These are phyloP conservation scores for Wallacemonas sp. DNA, from an alignment of 208 protist genomes.

Conservation along the genomic window DNA sequence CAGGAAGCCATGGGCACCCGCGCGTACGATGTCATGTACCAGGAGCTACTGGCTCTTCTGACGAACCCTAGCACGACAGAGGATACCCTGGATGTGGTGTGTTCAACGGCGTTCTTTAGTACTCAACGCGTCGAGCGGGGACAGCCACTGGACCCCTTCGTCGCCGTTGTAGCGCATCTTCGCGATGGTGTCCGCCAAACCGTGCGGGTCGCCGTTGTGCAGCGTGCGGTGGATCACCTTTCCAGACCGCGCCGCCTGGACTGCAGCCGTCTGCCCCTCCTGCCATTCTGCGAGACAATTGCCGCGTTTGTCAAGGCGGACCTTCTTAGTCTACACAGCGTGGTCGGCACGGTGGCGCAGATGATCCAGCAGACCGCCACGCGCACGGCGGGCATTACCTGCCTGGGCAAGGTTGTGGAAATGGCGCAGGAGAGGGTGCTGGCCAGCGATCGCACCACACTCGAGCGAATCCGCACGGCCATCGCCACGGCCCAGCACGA, in stretches of 20 bases:
- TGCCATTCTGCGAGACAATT: slow-evolving; percentile 82
- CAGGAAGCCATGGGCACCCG: slow-evolving; percentile 50
- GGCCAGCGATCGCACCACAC: slow-evolving; percentile 51
- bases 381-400: slow-evolving; percentile 82
- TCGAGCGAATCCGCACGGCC: slow-evolving; percentile 50
- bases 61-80: slow-evolving; percentile 39
- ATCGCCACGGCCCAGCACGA: slow-evolving; percentile 69
- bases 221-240: slow-evolving; percentile 69
- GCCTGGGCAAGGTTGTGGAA: slow-evolving; percentile 85
- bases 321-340: slow-evolving; percentile 67
- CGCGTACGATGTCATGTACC: slow-evolving; percentile 53
- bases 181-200: slow-evolving; percentile 41
- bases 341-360: slow-evolving; percentile 54
- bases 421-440: slow-evolving; percentile 61
- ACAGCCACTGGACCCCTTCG: slow-evolving; percentile 62
- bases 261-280: slow-evolving; percentile 69
- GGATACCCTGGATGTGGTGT: slow-evolving; percentile 73
- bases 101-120: slow-evolving; percentile 68
- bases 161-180: slow-evolving; percentile 57
- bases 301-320: slow-evolving; percentile 68
- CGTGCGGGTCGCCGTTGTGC: slow-evolving; percentile 66
- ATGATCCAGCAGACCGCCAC: slow-evolving; percentile 78
- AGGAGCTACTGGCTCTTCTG: slow-evolving; percentile 65
- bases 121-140: slow-evolving; percentile 53
- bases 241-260: slow-evolving; percentile 69